Evolutionary conservation across 805 yeast species (phyloP).

Genomic region (Ogataea philodendri): DNA sequence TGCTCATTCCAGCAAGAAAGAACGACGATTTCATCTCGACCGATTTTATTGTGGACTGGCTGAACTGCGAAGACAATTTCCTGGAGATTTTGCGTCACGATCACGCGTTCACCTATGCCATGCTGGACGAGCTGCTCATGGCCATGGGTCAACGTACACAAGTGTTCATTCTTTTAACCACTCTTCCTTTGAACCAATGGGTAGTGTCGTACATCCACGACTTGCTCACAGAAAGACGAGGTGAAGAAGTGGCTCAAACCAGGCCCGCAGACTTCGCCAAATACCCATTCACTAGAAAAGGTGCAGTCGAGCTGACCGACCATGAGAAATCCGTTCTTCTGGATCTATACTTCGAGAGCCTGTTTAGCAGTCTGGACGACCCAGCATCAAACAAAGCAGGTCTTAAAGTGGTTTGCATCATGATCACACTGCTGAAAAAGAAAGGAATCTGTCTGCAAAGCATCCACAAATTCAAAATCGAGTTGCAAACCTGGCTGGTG

Average conservation of each 20-base stretch:
- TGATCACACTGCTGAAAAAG: conserved; percentile 53
- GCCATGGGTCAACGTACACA: conserved; percentile 61
- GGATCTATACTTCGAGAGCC: conserved; percentile 66
- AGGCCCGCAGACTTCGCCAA: conserved; percentile 5
- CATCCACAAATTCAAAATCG: conserved; percentile 54
- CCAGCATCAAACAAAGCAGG: conserved; percentile 19
- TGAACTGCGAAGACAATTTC: conserved; percentile 45
- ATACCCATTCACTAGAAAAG: conserved; percentile 54
- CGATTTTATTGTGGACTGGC: conserved; percentile 48
- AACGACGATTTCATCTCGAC: conserved; percentile 41
- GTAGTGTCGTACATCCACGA: conserved; percentile 64
- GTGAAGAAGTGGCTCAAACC: conserved; percentile 26
- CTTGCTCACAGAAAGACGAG: conserved; percentile 55
- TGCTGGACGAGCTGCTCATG: conserved; percentile 73
- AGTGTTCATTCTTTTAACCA: conserved; percentile 67
- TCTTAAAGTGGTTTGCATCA: conserved; percentile 57
- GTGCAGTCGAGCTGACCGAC: conserved; percentile 50
- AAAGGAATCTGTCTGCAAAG: conserved; percentile 41
- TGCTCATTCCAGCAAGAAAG: too few relatives aligned
- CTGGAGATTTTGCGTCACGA: conserved; percentile 49
- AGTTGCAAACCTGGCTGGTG: conserved; percentile 57
- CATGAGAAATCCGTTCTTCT: conserved; percentile 64
- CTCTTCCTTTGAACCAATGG: conserved; percentile 52
- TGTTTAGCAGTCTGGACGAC: conserved; percentile 39
- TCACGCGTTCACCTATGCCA: conserved; percentile 49